A percentile compares a stretch with the other conserved stretches of the same genome.
These are phyloP conservation scores for Penicillium crustosum DNA, from an alignment of 2,329 filamentous ascomycete genomes.

Conservation along the genomic window DNA sequence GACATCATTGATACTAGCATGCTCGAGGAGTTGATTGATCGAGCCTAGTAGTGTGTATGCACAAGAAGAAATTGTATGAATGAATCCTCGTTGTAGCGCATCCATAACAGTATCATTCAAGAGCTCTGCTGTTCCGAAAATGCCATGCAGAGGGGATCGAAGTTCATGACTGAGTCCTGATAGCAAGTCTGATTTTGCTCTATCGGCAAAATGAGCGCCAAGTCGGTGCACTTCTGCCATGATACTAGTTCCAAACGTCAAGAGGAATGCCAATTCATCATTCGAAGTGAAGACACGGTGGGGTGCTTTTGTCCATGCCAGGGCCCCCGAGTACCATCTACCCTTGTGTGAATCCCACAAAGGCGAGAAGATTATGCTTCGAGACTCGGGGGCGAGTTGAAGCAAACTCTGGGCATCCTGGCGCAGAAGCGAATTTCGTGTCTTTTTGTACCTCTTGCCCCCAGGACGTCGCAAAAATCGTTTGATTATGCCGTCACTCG, in stretches of 20 bases:
- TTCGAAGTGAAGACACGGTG: conserved; percentile 19
- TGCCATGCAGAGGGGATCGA: conserved; percentile 34
- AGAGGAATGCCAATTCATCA: conserved; percentile 26
- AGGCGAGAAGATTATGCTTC: conserved; percentile 28
- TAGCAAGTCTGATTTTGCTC: conserved; percentile 33
- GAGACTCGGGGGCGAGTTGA: conserved; percentile 16
- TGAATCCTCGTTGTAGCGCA: conserved; percentile 24
- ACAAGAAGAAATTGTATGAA: conserved; percentile 37
- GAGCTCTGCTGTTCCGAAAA: conserved; percentile 29
- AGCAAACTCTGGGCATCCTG: conserved; percentile 14
- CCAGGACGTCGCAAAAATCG: conserved; percentile 5
- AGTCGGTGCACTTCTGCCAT: conserved; percentile 29
- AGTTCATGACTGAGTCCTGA: conserved; percentile 34
- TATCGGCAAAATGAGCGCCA: conserved; percentile 24
- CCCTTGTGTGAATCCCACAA: conserved; percentile 31
- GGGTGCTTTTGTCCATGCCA: conserved; percentile 25
- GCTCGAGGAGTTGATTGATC: conserved; percentile 35
- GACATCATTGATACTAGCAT: conserved; percentile 25
- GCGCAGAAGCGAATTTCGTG: conserved; percentile 6
- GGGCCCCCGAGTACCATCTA: conserved; percentile 26
- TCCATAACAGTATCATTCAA: conserved; percentile 24
- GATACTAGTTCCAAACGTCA: conserved; percentile 28
- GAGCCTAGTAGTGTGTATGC: conserved; percentile 43
- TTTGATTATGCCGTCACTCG: conserved; percentile 10
- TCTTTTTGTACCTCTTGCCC: conserved; percentile 13